Base-by-base conservation (phyloP, 2,329 filamentous ascomycete genomes). In the Zymoseptoria brevis region DNA sequence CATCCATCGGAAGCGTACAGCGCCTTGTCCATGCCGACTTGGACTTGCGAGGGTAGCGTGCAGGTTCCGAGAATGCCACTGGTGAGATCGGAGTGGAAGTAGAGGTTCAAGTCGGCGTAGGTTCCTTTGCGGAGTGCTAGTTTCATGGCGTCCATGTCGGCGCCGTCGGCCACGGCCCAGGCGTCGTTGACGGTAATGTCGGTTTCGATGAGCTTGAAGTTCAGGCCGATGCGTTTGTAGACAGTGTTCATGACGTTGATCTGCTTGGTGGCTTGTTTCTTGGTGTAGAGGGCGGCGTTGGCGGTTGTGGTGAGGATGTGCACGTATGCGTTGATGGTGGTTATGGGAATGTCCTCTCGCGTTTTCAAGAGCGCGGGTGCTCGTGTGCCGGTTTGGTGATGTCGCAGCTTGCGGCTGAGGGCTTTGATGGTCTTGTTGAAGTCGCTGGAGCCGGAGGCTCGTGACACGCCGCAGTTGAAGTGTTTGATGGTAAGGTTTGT, bases 81-180 rank as follows among this genome's bases (percentile, higher is more conserved):
- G 5, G 67, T 59, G 24, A 84, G 75, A 58, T 83, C 75, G 30
- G 79, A 80, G 69, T 84, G 80, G 73, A 84, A 84, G 73, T 84
- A 85, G 60, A 85, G 73, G 69, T 85, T 85, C 41, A 84, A 75
- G 1, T 78, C 77, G 48, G 66, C 62, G 71, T 85, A 85, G 48
- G 69, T 78, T 55, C 83, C 82, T 59, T 76, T 72, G 21, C 81
- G 80, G 2, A 84, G 77, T 1, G 77, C 70, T 22, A 71, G 68
- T 69, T 84, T 85, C 79, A 84, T 81, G 8, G 63, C 74, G 53
- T 77, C 67, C 63, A 79, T 78, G 66, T 79, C 76, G 22, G 69
- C 69, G 57, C 77, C 79, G 35, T 73, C 74, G 56, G 73, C 76
- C 19, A 74, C 67, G 30, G 82, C 81, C 82, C 82, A 84, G 52